phyloP scores from a whole-genome alignment of 2,329 filamentous ascomycete species.

The Fusarium sulawesiense region DNA sequence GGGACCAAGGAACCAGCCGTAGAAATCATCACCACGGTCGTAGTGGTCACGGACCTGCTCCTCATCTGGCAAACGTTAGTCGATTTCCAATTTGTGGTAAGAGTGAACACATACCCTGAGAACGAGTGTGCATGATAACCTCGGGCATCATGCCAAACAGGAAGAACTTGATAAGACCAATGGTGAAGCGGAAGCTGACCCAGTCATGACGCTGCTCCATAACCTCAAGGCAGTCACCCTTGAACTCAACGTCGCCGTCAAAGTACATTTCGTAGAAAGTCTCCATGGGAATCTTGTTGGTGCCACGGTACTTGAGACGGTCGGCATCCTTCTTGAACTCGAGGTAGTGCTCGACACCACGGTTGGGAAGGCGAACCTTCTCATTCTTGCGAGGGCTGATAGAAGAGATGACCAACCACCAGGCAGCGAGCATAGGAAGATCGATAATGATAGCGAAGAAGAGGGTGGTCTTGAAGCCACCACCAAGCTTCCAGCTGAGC shows the following conservation, averaged over 20 bases:
- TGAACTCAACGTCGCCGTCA: slow-evolving; percentile 93
- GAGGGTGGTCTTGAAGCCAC: slow-evolving; percentile 88
- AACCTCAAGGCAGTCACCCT: slow-evolving; percentile 88
- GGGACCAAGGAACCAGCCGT: slow-evolving; percentile 97
- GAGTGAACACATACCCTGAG: slow-evolving; percentile 67
- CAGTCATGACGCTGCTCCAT: slow-evolving; percentile 97
- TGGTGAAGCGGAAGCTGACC: slow-evolving; percentile 93
- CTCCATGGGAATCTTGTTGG: slow-evolving; percentile 87
- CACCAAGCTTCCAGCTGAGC: slow-evolving; percentile 85
- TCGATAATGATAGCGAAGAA: slow-evolving; percentile 83
- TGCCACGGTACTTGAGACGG: slow-evolving; percentile 76
- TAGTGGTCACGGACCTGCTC: slow-evolving; percentile 98
- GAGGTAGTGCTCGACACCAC: slow-evolving; percentile 90
- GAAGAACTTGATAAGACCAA: slow-evolving; percentile 87
- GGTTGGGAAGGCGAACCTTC: slow-evolving; percentile 87
- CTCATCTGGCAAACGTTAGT: slow-evolving; percentile 66
- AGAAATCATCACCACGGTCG: slow-evolving; percentile 97
- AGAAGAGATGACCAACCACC: slow-evolving; percentile 84
- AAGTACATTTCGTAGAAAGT: slow-evolving; percentile 99
- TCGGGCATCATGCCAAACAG: slow-evolving; percentile 89
- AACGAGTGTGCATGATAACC: slow-evolving; percentile 90
- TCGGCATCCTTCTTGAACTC: slow-evolving; percentile 77
- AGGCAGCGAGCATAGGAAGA: slow-evolving; percentile 81
- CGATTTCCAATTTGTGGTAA: not conserved
- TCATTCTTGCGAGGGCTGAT: slow-evolving; percentile 92